These are phyloP conservation scores for Colletotrichum sublineola DNA, from an alignment of 2,329 filamentous ascomycete species.

Conservation along the genomic window DNA sequence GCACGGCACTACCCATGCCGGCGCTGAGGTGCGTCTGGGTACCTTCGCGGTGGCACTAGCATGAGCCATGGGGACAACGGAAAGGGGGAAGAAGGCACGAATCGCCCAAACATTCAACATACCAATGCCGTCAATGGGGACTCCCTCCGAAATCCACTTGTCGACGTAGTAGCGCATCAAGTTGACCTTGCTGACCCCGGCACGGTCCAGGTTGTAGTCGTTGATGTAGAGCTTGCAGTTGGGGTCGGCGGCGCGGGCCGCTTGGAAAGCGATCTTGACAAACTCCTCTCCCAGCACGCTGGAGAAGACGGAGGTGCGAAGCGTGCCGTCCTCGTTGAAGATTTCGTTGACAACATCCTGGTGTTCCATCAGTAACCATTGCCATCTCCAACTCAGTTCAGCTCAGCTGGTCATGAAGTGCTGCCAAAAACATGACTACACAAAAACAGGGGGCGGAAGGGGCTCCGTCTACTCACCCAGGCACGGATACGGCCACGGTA, in stretches of 20 bases:
- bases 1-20: constrained; percentile 58
- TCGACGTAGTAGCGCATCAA: constrained; percentile 61
- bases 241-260: constrained; percentile 60
- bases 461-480: constrained; percentile 50
- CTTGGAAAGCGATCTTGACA: constrained; percentile 62
- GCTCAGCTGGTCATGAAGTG: neutral
- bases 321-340: constrained; percentile 61
- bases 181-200: constrained; percentile 8
- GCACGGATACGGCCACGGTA: constrained; percentile 61
- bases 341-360: constrained; percentile 63
- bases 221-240: constrained; percentile 60
- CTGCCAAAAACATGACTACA: neutral
- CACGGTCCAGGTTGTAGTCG: constrained; percentile 55
- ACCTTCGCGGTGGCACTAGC: constrained; percentile 43
- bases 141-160: constrained; percentile 71
- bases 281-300: constrained; percentile 62
- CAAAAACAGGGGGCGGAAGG: neutral
- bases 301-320: constrained; percentile 59
- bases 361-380: neutral
- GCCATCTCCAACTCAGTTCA: neutral
- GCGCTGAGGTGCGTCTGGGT: constrained; percentile 67
- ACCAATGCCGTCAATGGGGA: constrained; percentile 75
- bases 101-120: neutral
- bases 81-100: neutral
- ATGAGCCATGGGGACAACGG: neutral